Evolutionary conservation across 441 rosid species (phyloP).

Genomic region (Populus hybrid): DNA sequence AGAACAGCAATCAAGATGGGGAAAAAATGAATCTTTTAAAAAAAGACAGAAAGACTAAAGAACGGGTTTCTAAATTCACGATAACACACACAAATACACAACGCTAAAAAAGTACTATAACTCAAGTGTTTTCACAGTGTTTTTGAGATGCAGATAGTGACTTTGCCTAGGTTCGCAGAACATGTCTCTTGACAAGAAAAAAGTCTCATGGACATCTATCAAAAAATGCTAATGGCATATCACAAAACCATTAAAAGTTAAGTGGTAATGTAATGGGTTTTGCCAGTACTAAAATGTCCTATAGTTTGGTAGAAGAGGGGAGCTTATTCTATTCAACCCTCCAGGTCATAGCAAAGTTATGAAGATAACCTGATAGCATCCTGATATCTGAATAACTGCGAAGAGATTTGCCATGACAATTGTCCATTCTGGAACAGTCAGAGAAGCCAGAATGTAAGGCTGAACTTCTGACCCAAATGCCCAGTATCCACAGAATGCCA

Average conservation of each 20-base stretch:
- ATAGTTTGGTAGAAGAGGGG: too few species aligned
- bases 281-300: neutral
- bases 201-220: neutral
- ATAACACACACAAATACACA: neutral
- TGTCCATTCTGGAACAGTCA: constrained; percentile 45
- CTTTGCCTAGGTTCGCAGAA: neutral
- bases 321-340: neutral
- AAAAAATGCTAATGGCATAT: neutral
- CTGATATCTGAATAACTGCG: constrained; percentile 50
- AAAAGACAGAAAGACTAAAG: neutral
- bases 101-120: neutral
- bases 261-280: neutral
- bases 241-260: neutral
- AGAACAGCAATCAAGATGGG: neutral
- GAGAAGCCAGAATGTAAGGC: constrained; percentile 43
- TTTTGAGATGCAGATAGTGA: too few species aligned
- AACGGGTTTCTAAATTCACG: neutral
- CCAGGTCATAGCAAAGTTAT: neutral
- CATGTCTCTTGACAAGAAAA: neutral
- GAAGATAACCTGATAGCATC: constrained; percentile 46
- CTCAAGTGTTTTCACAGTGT: neutral
- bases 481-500: constrained; percentile 51
- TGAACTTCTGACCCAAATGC: constrained; percentile 47
- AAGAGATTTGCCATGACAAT: constrained; percentile 46
- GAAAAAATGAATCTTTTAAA: too few species aligned